Conservation (phyloP, 2,329 filamentous ascomycete genomes). For the Ophiosphaerella herpotricha region DNA sequence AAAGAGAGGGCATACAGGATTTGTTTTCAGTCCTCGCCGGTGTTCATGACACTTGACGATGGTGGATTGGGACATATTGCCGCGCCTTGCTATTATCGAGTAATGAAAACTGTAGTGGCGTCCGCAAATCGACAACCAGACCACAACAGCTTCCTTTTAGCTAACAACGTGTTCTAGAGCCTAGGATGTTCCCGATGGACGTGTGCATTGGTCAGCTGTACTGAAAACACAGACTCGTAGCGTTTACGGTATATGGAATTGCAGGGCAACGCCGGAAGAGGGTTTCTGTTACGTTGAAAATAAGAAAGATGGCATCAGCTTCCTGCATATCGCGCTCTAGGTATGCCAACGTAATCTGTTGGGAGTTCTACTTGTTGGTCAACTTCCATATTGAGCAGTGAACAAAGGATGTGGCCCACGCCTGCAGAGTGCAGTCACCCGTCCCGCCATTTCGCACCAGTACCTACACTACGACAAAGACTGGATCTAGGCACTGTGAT, state of each 20-base stretch:
- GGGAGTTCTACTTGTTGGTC: too few relatives aligned
- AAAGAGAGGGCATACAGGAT: background rate
- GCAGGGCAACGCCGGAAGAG: slow-evolving; percentile 6
- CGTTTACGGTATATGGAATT: slow-evolving; percentile 10
- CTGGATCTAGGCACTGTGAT: too few relatives aligned
- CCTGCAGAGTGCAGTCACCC: too few relatives aligned
- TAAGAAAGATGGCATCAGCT: background rate
- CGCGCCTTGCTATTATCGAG: slow-evolving; percentile 39
- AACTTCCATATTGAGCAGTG: too few relatives aligned
- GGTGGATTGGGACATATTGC: slow-evolving; percentile 1
- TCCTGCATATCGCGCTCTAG: too few relatives aligned
- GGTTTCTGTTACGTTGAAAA: slow-evolving; percentile 23
- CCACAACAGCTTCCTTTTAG: slow-evolving; percentile 7
- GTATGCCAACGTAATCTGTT: too few relatives aligned
- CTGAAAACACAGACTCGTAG: slow-evolving; percentile 7
- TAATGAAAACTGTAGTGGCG: slow-evolving; percentile 36
- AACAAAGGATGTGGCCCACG: too few relatives aligned
- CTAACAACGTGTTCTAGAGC: slow-evolving; percentile 9
- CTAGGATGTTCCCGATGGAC: slow-evolving; percentile 4
- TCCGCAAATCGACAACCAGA: slow-evolving; percentile 11
- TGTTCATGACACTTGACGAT: background rate
- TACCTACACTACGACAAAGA: too few relatives aligned
- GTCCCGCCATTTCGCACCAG: too few relatives aligned
- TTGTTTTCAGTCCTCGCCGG: background rate
- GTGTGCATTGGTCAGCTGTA: slow-evolving; percentile 11